Evolutionary conservation across 1,139 yeast genomes (phyloP), one percentile per base, ranked within the genome.

Genomic region (Wickerhamomyces sp.): DNA sequence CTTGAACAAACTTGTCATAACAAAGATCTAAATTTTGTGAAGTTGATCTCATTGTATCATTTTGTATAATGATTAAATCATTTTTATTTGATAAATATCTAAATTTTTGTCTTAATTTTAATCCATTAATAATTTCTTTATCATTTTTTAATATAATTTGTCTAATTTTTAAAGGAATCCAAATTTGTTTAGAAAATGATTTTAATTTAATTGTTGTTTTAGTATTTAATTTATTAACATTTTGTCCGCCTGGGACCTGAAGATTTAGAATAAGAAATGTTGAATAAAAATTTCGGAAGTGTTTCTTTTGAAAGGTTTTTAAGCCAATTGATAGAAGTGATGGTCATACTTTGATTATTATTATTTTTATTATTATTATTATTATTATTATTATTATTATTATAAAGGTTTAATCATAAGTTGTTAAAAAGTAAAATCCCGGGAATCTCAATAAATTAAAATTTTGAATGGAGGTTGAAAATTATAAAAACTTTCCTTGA

Each of bases 191-290:
- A 10, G 73, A 67, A 80, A 91, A 78, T 37, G 69, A 64, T 2
- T 67, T 63, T 0, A 88, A 59, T 4, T 79, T 68, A 11, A 91
- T 63, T 0, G 93, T 80, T 4, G 94, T 95, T 58, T 90, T 90
- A 3, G 93, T 79, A 13, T 81, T 81, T 0, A 89, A 78, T 52
- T 89, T 91, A 63, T 91, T 91, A 14, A 91, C 97, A 60, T 91
- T 87, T 57, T 91, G 98, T 0, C 98, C 98, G 0, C 98, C 98
- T 18, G 0, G 96, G 91, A 0, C 98, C 98, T 11, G 95, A 84
- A 0, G 95, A 77, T 50, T 95, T 67, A 44, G 88, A 79, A 63
- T 71, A 90, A 0, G 79, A 62, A 3, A 82, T 65, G 1, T 68
- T 66, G 57, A 86, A 86, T 23, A 68, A 58, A 31, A 64, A 59